A percentile compares a stretch with the other conserved stretches of the same genome.
Evolutionary conservation across 164 flowering plant genomes (phyloP).

Genomic region (Vitis amurensis): DNA sequence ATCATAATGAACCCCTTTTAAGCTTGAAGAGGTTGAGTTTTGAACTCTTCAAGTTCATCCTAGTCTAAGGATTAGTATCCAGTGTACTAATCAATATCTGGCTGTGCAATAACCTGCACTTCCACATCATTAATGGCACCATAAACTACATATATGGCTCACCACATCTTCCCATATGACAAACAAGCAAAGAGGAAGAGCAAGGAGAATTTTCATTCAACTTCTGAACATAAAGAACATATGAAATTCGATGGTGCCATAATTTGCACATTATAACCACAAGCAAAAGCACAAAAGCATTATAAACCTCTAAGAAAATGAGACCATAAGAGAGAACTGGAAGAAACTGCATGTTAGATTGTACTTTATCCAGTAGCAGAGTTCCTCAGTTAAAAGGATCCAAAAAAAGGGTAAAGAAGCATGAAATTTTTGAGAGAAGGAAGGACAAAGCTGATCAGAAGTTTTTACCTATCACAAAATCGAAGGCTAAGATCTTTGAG

Average conservation of each 20-base stretch:
- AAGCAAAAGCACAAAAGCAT: not conserved
- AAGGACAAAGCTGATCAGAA: not conserved
- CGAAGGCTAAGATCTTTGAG: slow-evolving; percentile 81
- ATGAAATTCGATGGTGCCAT: not conserved
- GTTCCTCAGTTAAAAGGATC: too few relatives aligned
- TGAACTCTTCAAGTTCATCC: too few relatives aligned
- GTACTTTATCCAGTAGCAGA: too few relatives aligned
- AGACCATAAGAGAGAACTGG: not conserved
- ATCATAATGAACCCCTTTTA: too few relatives aligned
- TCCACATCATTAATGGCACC: not conserved
- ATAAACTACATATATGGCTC: not conserved
- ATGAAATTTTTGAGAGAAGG: not conserved
- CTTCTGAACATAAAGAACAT: not conserved
- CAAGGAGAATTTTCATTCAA: too few relatives aligned
- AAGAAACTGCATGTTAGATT: not conserved
- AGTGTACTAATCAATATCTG: too few relatives aligned
- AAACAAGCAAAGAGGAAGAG: not conserved
- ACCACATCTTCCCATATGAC: too few relatives aligned
- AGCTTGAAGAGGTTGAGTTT: too few relatives aligned
- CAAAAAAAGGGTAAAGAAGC: not conserved
- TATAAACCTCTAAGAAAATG: not conserved
- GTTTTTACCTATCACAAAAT: slow-evolving; percentile 76
- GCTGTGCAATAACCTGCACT: too few relatives aligned
- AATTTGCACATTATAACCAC: too few relatives aligned
- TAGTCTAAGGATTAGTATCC: too few relatives aligned